Conservation (phyloP, 257 asterid genomes). For the Ballota nigra region DNA sequence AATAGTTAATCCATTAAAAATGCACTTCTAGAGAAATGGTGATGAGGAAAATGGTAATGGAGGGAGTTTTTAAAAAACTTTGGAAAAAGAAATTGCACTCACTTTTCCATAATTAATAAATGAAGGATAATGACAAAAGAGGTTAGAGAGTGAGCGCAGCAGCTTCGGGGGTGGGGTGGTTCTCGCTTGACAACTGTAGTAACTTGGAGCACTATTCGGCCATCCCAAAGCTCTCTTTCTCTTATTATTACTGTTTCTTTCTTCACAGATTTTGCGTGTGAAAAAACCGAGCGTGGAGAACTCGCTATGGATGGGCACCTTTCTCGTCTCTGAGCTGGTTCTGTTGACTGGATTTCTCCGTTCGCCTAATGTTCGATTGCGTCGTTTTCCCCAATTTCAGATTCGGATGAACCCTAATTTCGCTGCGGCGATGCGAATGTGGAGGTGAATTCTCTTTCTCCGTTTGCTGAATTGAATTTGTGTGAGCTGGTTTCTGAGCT, state of each 20-base stretch:
- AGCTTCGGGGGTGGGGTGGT: constrained; percentile 5
- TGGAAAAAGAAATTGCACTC: not conserved
- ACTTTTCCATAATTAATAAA: not conserved
- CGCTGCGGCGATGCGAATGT: constrained; percentile 29
- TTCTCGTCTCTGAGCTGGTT: constrained; percentile 2
- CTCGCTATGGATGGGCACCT: constrained; percentile 11
- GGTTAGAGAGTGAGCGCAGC: constrained; percentile 34
- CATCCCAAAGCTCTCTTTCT: constrained; percentile 27
- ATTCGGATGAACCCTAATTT: constrained; percentile 40
- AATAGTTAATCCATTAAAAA: too few relatives aligned
- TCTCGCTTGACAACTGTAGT: constrained; percentile 38
- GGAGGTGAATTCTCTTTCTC: constrained; percentile 23
- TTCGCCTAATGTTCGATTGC: not conserved
- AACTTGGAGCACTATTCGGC: constrained; percentile 32
- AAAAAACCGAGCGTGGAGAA: constrained; percentile 3
- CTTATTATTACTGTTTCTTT: not conserved
- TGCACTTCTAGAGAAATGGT: too few relatives aligned
- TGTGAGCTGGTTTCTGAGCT: not conserved
- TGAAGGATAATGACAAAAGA: constrained; percentile 37
- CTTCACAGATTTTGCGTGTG: constrained; percentile 24
- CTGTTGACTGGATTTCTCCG: constrained; percentile 10
- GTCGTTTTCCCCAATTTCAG: constrained; percentile 15
- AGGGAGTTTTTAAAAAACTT: constrained; percentile 20
- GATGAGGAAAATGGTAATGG: constrained; percentile 12
- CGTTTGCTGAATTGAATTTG: not conserved